Base-by-base conservation (phyloP, 176 grass and related monocot species). In the Oryza officinalis region DNA sequence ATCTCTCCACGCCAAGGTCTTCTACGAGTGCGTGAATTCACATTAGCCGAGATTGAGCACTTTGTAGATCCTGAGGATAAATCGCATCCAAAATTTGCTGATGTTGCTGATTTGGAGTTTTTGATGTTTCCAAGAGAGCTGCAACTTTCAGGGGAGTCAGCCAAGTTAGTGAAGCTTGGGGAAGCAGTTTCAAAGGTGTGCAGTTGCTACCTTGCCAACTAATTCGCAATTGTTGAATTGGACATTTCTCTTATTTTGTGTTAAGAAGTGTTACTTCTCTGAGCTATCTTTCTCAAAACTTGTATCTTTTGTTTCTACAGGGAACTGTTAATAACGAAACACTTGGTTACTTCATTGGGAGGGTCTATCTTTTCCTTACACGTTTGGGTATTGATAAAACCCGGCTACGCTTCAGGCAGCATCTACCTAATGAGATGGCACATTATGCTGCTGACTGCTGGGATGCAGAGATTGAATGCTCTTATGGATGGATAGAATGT, bases 391-490 rank as follows among this genome's bases (percentile, higher is more conserved):
- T 96, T 49, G 88, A 96, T 52, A 96, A 96, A 67, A 68, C 27
- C 27, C 35, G 77, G 18, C 68, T 96, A 69, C 85, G 88, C 64
- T 93, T 96, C 73, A 91, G 91, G 80, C 94, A 96, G 80, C 94
- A 96, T 85, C 77, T 96, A 61, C 86, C 91, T 27, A 96, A 96
- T 85, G 94, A 96, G 84, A 96, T 96, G 94, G 94, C 94, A 64
- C 91, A 96, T 33, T 96, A 93, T 87, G 94, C 94, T 10, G 91
- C 94, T 72, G 91, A 93, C 67, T 96, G 91, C 82, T 96, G 94
- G 94, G 91, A 93, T 91, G 91, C 91, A 18, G 94, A 96, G 81
- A 96, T 96, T 52, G 91, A 96, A 28, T 93, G 88, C 35, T 93
- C 94, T 8, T 96, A 93, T 2, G 91, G 94, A 4, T 96, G 94